Base-by-base conservation (phyloP, 139 green algal genomes). In the Diplosphaera chodatii region DNA sequence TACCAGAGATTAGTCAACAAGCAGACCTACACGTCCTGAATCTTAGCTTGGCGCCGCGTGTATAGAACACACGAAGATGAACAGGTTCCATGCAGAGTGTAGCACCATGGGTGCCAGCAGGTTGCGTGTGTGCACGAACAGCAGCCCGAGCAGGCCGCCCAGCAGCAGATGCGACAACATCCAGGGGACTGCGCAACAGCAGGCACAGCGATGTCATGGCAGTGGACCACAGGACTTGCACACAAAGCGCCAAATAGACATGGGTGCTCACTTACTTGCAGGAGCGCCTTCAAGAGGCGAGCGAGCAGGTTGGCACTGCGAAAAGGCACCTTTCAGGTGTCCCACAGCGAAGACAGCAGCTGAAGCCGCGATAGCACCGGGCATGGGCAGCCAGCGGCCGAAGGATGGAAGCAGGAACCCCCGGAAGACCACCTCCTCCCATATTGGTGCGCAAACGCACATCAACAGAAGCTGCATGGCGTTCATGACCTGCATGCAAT, bases 381-480 rank as follows among this genome's bases (percentile, higher is more conserved):
- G 27, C 1, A 70, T 28, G 0, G 86, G 84, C 74, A 97, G 83
- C 78, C 92, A 91, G 20, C 76, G 72, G 0, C 82, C 81, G n/a
- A 98, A 76, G 6, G 82, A 92, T 1, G 91, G 82, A 40, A 98
- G 78, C 67, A 98, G 78, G 78, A 98, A 98, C 33, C 94, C 94
- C 4, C 94, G 81, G 76, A 98, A 98, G 32, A 98, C 90, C 29
- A 74, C 76, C 73, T 98, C 94, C 77, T 98, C 94, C 94, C 94
- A 98, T 1, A 98, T 73, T 5, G 92, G 92, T 20, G 90, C 89
- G 65, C 85, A 94, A 20, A 96, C 71, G 5, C 79, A 83, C 25
- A 96, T 78, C 15, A 94, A 84, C 20, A 80, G 65, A 33, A 93
- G 87, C 71, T 92, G 96, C 0, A 95, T 68, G 20, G 75, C 67